Evolutionary conservation across 768 basidiomycete genomes (phyloP).

Genomic region (Pholiota microspora): DNA sequence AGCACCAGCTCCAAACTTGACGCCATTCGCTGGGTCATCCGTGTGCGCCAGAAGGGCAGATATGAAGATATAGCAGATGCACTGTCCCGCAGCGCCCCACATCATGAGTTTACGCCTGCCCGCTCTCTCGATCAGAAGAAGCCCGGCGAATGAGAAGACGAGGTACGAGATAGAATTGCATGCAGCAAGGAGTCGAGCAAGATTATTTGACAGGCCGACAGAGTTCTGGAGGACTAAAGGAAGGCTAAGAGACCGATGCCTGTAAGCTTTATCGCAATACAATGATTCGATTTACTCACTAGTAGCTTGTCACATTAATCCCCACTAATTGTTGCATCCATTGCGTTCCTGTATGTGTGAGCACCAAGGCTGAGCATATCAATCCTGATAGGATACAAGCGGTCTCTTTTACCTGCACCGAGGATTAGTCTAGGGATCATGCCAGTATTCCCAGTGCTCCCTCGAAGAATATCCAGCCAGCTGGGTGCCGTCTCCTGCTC

Average conservation of each 20-base stretch:
- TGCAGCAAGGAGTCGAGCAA: slow-evolving; percentile 46
- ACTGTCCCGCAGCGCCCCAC: slow-evolving; percentile 51
- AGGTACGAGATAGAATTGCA: slow-evolving; percentile 54
- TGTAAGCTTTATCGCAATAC: background rate
- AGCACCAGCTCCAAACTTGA: slow-evolving; percentile 39
- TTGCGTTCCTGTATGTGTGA: slow-evolving; percentile 40
- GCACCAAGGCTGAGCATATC: background rate
- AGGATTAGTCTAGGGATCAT: slow-evolving; percentile 42
- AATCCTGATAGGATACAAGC: background rate
- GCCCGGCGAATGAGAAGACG: slow-evolving; percentile 43
- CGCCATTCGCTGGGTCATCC: slow-evolving; percentile 27
- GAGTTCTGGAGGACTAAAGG: slow-evolving; percentile 50
- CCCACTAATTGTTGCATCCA: slow-evolving; percentile 54
- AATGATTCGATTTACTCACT: slow-evolving; percentile 27
- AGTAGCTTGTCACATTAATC: slow-evolving; percentile 53
- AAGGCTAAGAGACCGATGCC: slow-evolving; percentile 25
- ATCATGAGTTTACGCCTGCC: slow-evolving; percentile 52
- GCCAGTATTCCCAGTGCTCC: slow-evolving; percentile 41
- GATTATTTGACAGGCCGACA: slow-evolving; percentile 47
- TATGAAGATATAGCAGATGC: slow-evolving; percentile 45
- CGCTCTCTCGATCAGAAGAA: slow-evolving; percentile 45
- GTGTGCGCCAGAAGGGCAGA: slow-evolving; percentile 38
- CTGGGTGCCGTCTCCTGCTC: slow-evolving; percentile 40
- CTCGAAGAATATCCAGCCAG: slow-evolving; percentile 40
- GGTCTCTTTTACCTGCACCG: slow-evolving; percentile 35